Evolutionary conservation across 2,329 filamentous ascomycete genomes (phyloP), one percentile per base, ranked within the genome.

Genomic region (Lecanicillium sp.): DNA sequence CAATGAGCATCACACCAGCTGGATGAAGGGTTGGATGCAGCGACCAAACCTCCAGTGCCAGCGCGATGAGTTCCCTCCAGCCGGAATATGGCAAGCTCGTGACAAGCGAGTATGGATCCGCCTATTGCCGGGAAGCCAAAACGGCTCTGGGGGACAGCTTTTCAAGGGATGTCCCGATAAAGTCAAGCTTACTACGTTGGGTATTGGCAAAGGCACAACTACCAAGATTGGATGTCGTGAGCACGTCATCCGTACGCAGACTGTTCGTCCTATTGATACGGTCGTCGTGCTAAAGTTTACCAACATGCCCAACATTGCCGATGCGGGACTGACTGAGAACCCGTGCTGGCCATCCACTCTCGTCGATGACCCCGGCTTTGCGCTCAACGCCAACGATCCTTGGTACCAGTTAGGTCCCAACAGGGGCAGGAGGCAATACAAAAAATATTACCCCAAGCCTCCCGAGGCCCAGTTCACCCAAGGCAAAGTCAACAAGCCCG

Each of bases 301-400:
- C 19, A 41, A 41, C 28, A 42, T 44, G 39, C 32, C 32, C 12
- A 28, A 32, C 17, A n/a, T 39, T 6, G 6, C 5, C 17, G 41
- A 53, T 32, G 40, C 50, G 29, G 45, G 48, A 14, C 40, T 52
- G 31, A 14, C 30, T 14, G 42, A 40, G 20, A 53, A 50, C 41
- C 41, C 42, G n/a, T 51, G 50, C 46, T 51, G 44, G 42, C 46
- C 49, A n/a, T 37, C 8, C 12, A 28, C 15, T 2, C 44, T 49
- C 19, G 43, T 43, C 6, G 36, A 27, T 5, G 51, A 52, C 33
- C 45, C 49, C 1, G 50, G 45, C 9, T 53, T 50, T 17, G 45
- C 42, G 9, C 44, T 53, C 9, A 27, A 52, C 8, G 41, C 32
- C 7, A 44, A 41, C 19, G 49, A 52, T 27, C 29, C 36, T 3